These are phyloP conservation scores for Diaporthe velutina DNA, from an alignment of 2,329 filamentous ascomycete species.

Conservation along the genomic window DNA sequence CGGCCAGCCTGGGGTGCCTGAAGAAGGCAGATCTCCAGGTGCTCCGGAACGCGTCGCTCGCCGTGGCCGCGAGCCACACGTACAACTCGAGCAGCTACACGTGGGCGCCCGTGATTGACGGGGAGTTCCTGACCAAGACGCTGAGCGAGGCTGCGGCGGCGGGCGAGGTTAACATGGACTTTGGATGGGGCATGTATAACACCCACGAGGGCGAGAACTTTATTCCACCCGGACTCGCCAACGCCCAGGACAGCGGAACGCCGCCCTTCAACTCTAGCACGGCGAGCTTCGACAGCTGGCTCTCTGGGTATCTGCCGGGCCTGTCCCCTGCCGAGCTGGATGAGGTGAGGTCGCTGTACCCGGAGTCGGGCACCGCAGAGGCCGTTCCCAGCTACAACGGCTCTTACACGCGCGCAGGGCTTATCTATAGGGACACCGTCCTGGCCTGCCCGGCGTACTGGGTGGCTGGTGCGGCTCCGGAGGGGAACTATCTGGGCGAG, in stretches of 20 bases:
- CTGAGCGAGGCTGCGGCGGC: slow-evolving; percentile 58
- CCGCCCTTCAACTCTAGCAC: slow-evolving; percentile 63
- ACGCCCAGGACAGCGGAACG: slow-evolving; percentile 46
- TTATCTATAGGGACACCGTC: slow-evolving; percentile 70
- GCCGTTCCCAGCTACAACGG: slow-evolving; percentile 61
- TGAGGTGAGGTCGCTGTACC: slow-evolving; percentile 60
- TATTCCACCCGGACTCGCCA: slow-evolving; percentile 62
- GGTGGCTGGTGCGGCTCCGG: slow-evolving; percentile 60
- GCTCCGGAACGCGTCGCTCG: slow-evolving; percentile 64
- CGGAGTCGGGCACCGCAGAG: slow-evolving; percentile 59
- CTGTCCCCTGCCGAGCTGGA: slow-evolving; percentile 56
- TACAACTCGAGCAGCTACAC: slow-evolving; percentile 69
- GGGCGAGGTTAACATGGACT: slow-evolving; percentile 57
- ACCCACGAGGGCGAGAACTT: slow-evolving; percentile 74
- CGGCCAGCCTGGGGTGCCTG: slow-evolving; percentile 65
- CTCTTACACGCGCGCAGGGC: slow-evolving; percentile 64
- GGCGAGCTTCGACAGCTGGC: slow-evolving; percentile 65
- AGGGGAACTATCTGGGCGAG: slow-evolving; percentile 66
- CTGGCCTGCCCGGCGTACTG: slow-evolving; percentile 72
- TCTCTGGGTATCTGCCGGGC: slow-evolving; percentile 65
- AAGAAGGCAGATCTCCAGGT: slow-evolving; percentile 66
- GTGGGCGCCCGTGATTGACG: slow-evolving; percentile 73
- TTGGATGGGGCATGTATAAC: slow-evolving; percentile 70
- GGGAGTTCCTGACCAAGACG: slow-evolving; percentile 60
- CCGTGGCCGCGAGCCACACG: slow-evolving; percentile 60